Percentiles rank a stretch among this genome's conserved stretches.
Evolutionary conservation across 2,329 filamentous ascomycete genomes (phyloP).

Genomic region (Leptographium flavum): DNA sequence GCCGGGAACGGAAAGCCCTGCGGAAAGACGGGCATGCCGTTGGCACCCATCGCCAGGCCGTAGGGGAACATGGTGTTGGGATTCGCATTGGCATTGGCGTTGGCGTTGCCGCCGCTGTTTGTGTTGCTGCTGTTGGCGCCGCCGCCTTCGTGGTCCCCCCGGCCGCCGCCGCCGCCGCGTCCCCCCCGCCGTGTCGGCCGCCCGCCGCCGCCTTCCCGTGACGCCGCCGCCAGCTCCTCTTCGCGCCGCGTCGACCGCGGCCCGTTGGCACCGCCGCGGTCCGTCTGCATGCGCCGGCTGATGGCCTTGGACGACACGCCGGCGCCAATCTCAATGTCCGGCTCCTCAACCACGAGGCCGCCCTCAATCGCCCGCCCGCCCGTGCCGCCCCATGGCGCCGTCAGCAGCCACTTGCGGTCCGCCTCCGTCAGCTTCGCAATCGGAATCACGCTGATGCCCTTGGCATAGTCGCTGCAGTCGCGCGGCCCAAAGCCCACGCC

Average conservation of each 20-base stretch:
- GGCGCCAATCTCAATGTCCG: conserved; percentile 95
- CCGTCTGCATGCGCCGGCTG: conserved; percentile 54
- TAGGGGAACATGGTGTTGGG: conserved; percentile 22
- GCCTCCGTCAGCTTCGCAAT: conserved; percentile 88
- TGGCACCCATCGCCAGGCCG: conserved; percentile 27
- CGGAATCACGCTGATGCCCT: conserved; percentile 83
- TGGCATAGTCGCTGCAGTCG: conserved; percentile 92
- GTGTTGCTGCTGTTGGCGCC: conserved; percentile 11
- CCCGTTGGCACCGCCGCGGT: conserved; percentile 49
- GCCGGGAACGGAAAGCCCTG: conserved; percentile 26
- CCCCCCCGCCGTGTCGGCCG: conserved; percentile 6
- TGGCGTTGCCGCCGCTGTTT: conserved; percentile 7
- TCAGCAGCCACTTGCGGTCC: conserved; percentile 94
- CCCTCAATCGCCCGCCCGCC: conserved; percentile 68
- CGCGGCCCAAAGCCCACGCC: conserved; percentile 93
- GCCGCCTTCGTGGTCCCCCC: conserved; percentile 4
- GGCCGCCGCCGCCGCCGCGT: conserved; percentile 10
- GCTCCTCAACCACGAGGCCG: conserved; percentile 87
- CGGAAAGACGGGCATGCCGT: conserved; percentile 36
- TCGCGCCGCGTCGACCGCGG: conserved; percentile 44
- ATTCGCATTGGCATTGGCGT: conserved; percentile 6
- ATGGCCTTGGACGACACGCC: conserved; percentile 91
- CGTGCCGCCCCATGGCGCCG: conserved; percentile 82
- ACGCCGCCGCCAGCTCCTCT: conserved; percentile 12
- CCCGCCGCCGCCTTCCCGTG: conserved; percentile 8